These are phyloP conservation scores for Aureobasidium sp. DNA, from an alignment of 2,329 filamentous ascomycete genomes.

Conservation along the genomic window DNA sequence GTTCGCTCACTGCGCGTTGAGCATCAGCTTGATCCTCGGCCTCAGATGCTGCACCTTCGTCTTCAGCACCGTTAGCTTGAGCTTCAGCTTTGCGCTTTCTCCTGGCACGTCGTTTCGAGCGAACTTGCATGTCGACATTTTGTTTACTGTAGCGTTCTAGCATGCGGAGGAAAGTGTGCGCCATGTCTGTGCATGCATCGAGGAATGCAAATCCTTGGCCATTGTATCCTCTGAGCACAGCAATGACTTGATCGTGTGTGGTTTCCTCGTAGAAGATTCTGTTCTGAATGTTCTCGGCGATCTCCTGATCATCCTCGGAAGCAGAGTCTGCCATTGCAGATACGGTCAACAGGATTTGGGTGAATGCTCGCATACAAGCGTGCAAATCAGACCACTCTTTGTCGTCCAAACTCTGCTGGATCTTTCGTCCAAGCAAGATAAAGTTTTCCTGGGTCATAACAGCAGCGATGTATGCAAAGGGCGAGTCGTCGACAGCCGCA, in stretches of 20 bases:
- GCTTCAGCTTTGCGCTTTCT: constrained; percentile 58
- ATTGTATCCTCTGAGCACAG: constrained; percentile 78
- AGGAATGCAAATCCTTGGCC: constrained; percentile 91
- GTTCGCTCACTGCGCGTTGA: constrained; percentile 65
- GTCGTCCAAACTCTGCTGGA: constrained; percentile 70
- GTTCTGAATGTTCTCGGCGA: constrained; percentile 92
- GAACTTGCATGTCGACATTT: constrained; percentile 87
- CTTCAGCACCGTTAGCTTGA: constrained; percentile 29
- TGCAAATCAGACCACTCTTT: constrained; percentile 85
- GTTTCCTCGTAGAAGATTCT: constrained; percentile 98
- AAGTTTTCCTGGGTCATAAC: constrained; percentile 95
- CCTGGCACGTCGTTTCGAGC: constrained; percentile 66
- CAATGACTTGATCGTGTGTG: constrained; percentile 79
- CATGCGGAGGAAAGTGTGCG: constrained; percentile 86
- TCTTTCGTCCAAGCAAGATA: constrained; percentile 73
- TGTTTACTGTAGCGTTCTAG: constrained; percentile 91
- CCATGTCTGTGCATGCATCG: constrained; percentile 82
- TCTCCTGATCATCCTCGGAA: constrained; percentile 91
- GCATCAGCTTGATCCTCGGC: constrained; percentile 66
- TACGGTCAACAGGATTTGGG: constrained; percentile 78
- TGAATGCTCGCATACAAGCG: constrained; percentile 87
- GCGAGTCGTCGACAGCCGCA: constrained; percentile 52
- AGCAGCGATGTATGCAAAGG: constrained; percentile 78
- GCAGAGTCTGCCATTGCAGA: constrained; percentile 83
- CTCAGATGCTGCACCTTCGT: constrained; percentile 49